A percentile compares a stretch with the other conserved stretches of the same genome.
Conservation (phyloP, 2,329 filamentous ascomycete genomes). For the Arthroderma sp. region DNA sequence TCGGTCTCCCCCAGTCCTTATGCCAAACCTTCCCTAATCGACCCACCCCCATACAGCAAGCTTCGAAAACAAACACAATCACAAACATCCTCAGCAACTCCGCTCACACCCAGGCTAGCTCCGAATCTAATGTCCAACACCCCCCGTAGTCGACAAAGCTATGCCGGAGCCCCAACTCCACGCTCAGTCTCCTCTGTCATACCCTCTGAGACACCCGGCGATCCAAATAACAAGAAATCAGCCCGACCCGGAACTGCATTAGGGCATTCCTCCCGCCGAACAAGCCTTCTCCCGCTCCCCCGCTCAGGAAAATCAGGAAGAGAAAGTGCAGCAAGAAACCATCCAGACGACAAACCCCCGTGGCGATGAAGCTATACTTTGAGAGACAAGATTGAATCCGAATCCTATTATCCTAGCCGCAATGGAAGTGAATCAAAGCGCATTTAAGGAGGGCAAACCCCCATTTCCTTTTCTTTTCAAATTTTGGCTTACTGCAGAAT, state of each 20-base stretch:
- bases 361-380: conserved; percentile 19
- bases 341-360: conserved; percentile 21
- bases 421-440: not conserved
- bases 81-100: conserved; percentile 7
- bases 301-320: conserved; percentile 17
- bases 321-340: conserved; percentile 17
- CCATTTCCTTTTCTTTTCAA: too few relatives aligned
- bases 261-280: conserved; percentile 26
- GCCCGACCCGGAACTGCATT: conserved; percentile 25
- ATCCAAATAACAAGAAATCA: not conserved
- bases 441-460: not conserved
- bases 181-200: conserved; percentile 4
- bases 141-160: conserved; percentile 28
- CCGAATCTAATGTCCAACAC: conserved; percentile 13
- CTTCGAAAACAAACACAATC: conserved; percentile 19
- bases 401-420: not conserved
- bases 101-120: not conserved
- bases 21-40: conserved; percentile 19
- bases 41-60: conserved; percentile 31
- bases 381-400: not conserved
- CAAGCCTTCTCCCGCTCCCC: conserved; percentile 29
- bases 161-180: conserved; percentile 19
- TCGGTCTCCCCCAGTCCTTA: conserved; percentile 21
- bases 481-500: too few relatives aligned
- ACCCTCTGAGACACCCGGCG: too few relatives aligned